phyloP scores from a whole-genome alignment of 305 asterid genomes.

The Vinca major region DNA sequence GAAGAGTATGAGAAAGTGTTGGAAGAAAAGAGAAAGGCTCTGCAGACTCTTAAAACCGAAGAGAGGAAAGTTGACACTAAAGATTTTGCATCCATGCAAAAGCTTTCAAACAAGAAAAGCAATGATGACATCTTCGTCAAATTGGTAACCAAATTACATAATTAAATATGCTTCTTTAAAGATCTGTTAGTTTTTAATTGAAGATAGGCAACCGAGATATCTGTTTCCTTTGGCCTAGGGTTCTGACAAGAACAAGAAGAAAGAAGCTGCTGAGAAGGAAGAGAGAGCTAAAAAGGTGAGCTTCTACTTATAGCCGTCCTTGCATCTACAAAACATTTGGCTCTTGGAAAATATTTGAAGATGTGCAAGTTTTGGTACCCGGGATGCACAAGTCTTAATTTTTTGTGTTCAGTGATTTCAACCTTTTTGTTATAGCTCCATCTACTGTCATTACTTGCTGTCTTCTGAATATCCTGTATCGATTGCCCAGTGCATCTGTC shows the following conservation, averaged over 20 bases:
- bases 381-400: neutral
- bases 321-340: neutral
- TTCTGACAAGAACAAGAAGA: constrained; percentile 67
- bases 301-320: neutral
- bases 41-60: constrained; percentile 52
- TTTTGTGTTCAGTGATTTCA: neutral
- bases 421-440: neutral
- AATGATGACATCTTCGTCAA: constrained; percentile 64
- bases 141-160: constrained; percentile 39
- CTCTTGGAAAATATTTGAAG: too few species aligned
- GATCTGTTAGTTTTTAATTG: neutral
- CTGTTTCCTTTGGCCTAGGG: constrained; percentile 28
- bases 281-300: constrained; percentile 62
- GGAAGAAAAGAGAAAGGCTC: constrained; percentile 73
- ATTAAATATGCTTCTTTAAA: neutral
- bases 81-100: constrained; percentile 75
- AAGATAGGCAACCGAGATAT: constrained; percentile 1
- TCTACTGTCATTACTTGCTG: neutral
- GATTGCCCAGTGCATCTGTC: too few species aligned
- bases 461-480: too few species aligned
- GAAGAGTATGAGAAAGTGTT: constrained; percentile 83
- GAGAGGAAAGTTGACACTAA: constrained; percentile 73
- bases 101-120: constrained; percentile 61
- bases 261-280: constrained; percentile 43
- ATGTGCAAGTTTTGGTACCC: neutral